Evolutionary conservation across 2,329 filamentous ascomycete species (phyloP).

Genomic region (Fusarium sp.): DNA sequence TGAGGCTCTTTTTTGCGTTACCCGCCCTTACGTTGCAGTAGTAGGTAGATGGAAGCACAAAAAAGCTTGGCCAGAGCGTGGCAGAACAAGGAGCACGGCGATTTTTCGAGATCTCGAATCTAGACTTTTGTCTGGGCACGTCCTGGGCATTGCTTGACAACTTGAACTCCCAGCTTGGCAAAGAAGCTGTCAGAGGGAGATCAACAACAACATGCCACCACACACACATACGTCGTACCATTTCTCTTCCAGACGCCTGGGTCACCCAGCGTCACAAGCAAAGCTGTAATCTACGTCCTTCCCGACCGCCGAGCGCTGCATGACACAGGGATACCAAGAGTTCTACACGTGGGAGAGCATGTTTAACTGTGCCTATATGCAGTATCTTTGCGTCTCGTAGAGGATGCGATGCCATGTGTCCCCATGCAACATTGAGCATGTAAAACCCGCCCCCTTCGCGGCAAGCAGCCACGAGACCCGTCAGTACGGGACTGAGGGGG

Average conservation of each 20-base stretch:
- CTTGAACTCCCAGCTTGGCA: conserved; percentile 15
- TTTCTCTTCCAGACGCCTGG: neutral
- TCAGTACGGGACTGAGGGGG: conserved; percentile 23
- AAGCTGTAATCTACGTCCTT: neutral
- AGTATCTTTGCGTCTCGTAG: conserved; percentile 3
- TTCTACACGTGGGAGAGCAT: conserved; percentile 10
- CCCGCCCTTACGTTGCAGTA: neutral
- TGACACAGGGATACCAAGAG: neutral
- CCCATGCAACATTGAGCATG: conserved; percentile 2
- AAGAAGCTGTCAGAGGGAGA: neutral
- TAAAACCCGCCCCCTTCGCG: neutral
- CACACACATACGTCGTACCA: conserved; percentile 1
- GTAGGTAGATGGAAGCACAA: neutral
- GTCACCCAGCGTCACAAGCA: neutral
- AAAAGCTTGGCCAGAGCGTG: neutral
- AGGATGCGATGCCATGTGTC: conserved; percentile 29
- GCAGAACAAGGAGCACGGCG: neutral
- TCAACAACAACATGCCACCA: neutral
- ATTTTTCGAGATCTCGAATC: conserved; percentile 2
- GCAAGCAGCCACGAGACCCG: neutral
- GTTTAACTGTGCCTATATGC: conserved; percentile 4
- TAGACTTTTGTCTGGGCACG: neutral
- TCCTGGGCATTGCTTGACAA: conserved; percentile 2
- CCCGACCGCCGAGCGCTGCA: neutral
- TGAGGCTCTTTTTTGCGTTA: conserved; percentile 17